A percentile compares a stretch with the other conserved stretches of the same genome.
Evolutionary conservation across 2,329 filamentous ascomycete species (phyloP).

Genomic region (Elsinoe ampelina): DNA sequence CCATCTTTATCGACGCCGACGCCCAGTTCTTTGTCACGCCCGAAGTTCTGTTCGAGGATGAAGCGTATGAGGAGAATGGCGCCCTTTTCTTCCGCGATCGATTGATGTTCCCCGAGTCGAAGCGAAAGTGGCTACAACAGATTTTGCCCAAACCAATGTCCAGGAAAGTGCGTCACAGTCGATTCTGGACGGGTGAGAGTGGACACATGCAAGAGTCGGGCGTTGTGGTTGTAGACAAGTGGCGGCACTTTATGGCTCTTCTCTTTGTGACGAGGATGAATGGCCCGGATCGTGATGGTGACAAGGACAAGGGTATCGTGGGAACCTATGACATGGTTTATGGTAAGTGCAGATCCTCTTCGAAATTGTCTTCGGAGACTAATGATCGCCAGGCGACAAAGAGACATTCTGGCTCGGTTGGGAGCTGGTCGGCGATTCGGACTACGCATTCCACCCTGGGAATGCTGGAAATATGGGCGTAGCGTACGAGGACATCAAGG

Average conservation of each 20-base stretch:
- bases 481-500: constrained; percentile 18
- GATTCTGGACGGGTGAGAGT: constrained; percentile 31
- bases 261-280: constrained; percentile 34
- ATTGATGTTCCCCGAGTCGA: constrained; percentile 32
- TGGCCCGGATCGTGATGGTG: constrained; percentile 37
- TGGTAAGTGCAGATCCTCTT: constrained; percentile 28
- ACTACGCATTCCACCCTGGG: constrained; percentile 38
- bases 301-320: constrained; percentile 29
- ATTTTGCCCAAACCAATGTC: constrained; percentile 37
- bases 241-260: constrained; percentile 37
- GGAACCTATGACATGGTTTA: constrained; percentile 39
- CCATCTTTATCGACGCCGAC: constrained; percentile 41
- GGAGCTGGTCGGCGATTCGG: constrained; percentile 35
- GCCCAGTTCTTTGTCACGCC: constrained; percentile 37
- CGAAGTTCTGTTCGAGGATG: constrained; percentile 34
- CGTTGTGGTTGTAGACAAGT: constrained; percentile 40
- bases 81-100: constrained; percentile 41
- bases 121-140: constrained; percentile 33
- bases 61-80: constrained; percentile 34
- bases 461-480: constrained; percentile 30
- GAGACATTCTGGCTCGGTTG: constrained; percentile 45
- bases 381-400: constrained; percentile 37
- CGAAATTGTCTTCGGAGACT: constrained; percentile 25
- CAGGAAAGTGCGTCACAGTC: constrained; percentile 30
- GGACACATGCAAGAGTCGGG: constrained; percentile 38